Evolutionary conservation across 441 rosid genomes (phyloP).

Genomic region (Populus hybrid): DNA sequence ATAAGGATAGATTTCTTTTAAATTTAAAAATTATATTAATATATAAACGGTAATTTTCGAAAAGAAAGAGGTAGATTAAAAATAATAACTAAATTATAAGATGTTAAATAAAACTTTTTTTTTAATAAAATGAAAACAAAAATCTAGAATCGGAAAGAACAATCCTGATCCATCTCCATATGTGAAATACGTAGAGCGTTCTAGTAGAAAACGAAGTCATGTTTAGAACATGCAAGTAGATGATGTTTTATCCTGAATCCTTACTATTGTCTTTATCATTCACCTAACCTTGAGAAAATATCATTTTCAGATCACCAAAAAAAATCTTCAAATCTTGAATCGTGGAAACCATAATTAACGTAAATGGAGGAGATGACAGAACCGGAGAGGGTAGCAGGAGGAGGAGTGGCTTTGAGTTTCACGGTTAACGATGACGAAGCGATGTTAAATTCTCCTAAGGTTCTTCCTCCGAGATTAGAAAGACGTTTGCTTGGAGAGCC

Average conservation of each 20-base stretch:
- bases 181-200: neutral
- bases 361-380: constrained; percentile 4
- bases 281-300: neutral
- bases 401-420: constrained; percentile 41
- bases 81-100: too few relatives aligned
- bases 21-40: too few relatives aligned
- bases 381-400: constrained; percentile 1
- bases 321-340: neutral
- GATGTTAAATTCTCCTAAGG: constrained; percentile 27
- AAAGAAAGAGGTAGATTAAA: too few relatives aligned
- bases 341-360: neutral
- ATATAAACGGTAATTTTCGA: too few relatives aligned
- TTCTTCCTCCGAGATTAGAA: constrained; percentile 55
- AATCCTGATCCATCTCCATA: neutral
- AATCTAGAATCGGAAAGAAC: neutral
- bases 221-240: too few relatives aligned
- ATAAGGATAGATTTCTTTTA: too few relatives aligned
- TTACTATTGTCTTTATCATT: neutral
- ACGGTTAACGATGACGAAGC: constrained; percentile 26
- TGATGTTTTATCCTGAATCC: neutral
- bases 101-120: too few relatives aligned
- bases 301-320: neutral
- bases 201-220: neutral
- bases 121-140: too few relatives aligned
- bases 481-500: constrained; percentile 53